Percentiles rank a stretch among this genome's conserved stretches.
phyloP scores from a whole-genome alignment of 768 basidiomycete species.

The Thelephora aurantiotincta region DNA sequence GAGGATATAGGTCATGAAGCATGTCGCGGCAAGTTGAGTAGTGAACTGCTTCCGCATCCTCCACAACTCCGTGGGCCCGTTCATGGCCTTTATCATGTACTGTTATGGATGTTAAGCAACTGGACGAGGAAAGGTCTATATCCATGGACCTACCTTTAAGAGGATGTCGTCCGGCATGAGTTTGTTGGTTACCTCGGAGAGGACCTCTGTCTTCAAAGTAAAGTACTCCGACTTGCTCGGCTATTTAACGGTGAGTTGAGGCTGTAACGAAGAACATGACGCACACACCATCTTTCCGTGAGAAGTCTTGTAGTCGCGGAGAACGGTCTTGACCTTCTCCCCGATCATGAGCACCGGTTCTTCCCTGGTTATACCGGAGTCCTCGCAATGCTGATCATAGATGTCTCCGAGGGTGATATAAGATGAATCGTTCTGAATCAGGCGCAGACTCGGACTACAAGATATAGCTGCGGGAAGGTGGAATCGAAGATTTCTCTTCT shows the following conservation, averaged over 20 bases:
- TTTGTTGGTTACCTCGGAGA: slow-evolving; percentile 79
- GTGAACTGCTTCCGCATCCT: slow-evolving; percentile 96
- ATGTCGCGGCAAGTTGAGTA: slow-evolving; percentile 70
- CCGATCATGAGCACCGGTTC: slow-evolving; percentile 78
- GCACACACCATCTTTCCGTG: slow-evolving; percentile 23
- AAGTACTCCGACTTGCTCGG: slow-evolving; percentile 51
- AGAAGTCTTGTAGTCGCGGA: slow-evolving; percentile 42
- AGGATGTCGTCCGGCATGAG: slow-evolving; percentile 84
- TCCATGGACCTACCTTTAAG: slow-evolving; percentile 42
- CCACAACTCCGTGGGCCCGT: slow-evolving; percentile 77
- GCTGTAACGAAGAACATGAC: neutral
- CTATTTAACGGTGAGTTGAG: slow-evolving; percentile 18
- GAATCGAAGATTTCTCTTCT: slow-evolving; percentile 85
- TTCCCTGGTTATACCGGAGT: slow-evolving; percentile 64
- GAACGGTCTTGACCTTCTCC: slow-evolving; percentile 66
- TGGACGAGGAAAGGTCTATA: neutral
- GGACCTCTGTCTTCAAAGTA: slow-evolving; percentile 66
- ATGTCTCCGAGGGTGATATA: slow-evolving; percentile 88
- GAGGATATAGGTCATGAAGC: slow-evolving; percentile 87
- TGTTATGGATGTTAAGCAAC: slow-evolving; percentile 17
- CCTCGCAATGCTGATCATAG: slow-evolving; percentile 79
- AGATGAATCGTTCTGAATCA: slow-evolving; percentile 86
- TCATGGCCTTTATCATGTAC: slow-evolving; percentile 89
- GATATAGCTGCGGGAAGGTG: slow-evolving; percentile 83
- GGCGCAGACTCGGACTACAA: slow-evolving; percentile 66